Evolutionary conservation across 495 filamentous ascomycete genomes (phyloP).

Genomic region (Trichodelitschia bisporula): DNA sequence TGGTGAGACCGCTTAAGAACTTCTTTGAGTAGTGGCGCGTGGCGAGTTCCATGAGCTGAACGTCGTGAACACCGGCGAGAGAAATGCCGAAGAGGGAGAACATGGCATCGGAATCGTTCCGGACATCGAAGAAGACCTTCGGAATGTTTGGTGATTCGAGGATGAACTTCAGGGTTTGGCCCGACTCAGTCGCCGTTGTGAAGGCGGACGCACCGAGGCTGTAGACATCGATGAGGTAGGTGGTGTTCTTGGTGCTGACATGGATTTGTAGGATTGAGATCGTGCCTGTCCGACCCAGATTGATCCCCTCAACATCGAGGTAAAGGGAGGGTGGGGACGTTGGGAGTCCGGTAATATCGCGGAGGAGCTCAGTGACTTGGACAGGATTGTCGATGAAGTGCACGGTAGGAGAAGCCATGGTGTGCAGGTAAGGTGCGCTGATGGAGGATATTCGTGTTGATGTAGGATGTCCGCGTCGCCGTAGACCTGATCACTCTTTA

Average conservation of each 20-base stretch:
- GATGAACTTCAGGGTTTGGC: constrained; percentile 22
- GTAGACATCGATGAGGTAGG: constrained; percentile 27
- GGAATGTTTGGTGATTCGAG: constrained; percentile 17
- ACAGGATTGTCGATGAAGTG: neutral
- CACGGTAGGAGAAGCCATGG: no score
- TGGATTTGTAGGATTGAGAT: constrained; percentile 25
- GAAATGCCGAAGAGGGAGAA: constrained; percentile 19
- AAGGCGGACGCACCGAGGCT: constrained; percentile 21
- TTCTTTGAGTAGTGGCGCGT: constrained; percentile 9
- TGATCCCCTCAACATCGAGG: constrained; percentile 29
- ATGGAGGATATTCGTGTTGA: no score
- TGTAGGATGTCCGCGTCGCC: no score
- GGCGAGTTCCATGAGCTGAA: constrained; percentile 32
- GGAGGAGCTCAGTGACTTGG: neutral
- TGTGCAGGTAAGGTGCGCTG: no score
- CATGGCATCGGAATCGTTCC: constrained; percentile 26
- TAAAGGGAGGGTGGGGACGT: constrained; percentile 13
- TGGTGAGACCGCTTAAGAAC: constrained; percentile 17
- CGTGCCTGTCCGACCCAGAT: constrained; percentile 22
- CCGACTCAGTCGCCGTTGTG: constrained; percentile 9
- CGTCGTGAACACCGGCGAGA: constrained; percentile 20
- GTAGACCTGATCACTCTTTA: no score
- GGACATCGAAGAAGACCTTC: neutral
- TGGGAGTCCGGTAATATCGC: neutral
- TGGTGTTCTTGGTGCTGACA: constrained; percentile 10